Conservation (phyloP, 2,329 filamentous ascomycete species). For the Botrytis sinoallii region DNA sequence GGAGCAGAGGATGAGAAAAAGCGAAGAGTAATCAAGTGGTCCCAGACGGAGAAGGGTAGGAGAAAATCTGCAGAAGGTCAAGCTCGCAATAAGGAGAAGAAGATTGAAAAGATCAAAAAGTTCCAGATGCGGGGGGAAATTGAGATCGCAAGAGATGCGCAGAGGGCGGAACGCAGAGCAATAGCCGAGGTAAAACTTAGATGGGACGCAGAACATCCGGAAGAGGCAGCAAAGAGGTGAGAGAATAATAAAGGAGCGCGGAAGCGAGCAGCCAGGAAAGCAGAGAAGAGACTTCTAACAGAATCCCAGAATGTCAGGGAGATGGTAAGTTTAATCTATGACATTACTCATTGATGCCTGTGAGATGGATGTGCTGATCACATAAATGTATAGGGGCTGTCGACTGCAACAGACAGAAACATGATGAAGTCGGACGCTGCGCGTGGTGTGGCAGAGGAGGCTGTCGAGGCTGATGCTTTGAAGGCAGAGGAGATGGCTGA, state of each 20-base stretch:
- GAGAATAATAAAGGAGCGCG: not conserved
- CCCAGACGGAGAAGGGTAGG: not conserved
- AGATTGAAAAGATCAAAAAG: not conserved
- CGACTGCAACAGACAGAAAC: not conserved
- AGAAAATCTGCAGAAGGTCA: not conserved
- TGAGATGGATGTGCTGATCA: not conserved
- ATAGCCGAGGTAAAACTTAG: not conserved
- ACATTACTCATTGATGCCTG: not conserved
- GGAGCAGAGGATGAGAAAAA: slow-evolving; percentile 6
- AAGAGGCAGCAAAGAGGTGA: not conserved
- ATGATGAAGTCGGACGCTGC: not conserved
- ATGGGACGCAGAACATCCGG: not conserved
- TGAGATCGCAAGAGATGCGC: not conserved
- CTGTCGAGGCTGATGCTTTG: not conserved
- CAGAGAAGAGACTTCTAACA: not conserved
- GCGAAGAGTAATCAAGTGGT: not conserved
- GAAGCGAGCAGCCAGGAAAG: not conserved
- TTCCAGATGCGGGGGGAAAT: not conserved
- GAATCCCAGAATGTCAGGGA: not conserved
- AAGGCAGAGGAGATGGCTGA: not conserved
- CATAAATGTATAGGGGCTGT: not conserved
- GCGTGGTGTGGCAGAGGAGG: not conserved
- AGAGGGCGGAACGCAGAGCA: not conserved
- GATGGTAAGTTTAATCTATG: not conserved
- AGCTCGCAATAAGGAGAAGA: not conserved